phyloP scores from a whole-genome alignment of 352 stramenopile genomes.

The Aphanomyces euteiches region DNA sequence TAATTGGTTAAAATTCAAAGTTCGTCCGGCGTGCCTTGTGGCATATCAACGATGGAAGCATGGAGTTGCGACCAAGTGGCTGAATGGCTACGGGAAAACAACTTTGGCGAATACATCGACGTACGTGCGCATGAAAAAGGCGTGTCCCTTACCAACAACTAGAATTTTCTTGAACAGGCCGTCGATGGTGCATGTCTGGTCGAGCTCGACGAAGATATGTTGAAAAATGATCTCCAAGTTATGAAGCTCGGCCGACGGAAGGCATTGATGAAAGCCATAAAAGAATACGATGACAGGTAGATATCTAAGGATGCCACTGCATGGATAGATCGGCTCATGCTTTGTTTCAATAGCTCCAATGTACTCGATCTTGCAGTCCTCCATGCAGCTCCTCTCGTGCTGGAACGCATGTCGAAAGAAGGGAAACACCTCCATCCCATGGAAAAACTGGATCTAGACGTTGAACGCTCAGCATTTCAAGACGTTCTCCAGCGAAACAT shows the following conservation, averaged over 20 bases:
- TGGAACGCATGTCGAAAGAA: slow-evolving; percentile 42
- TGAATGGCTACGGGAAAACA: slow-evolving; percentile 38
- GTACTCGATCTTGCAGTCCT: slow-evolving; percentile 74
- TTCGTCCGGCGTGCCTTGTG: neutral
- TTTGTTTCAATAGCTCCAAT: slow-evolving; percentile 32
- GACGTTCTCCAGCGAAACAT: slow-evolving; percentile 38
- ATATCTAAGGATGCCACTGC: neutral
- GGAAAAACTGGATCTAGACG: slow-evolving; percentile 78
- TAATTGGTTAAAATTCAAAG: slow-evolving; percentile 17
- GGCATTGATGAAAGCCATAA: slow-evolving; percentile 11
- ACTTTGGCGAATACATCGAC: slow-evolving; percentile 38
- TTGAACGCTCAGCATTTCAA: slow-evolving; percentile 64
- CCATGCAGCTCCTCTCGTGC: slow-evolving; percentile 73
- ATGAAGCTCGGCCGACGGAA: neutral
- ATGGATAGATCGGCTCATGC: too few species aligned
- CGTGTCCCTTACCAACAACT: neutral
- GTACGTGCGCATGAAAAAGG: slow-evolving; percentile 7
- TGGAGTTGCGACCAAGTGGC: slow-evolving; percentile 44
- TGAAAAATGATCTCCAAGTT: slow-evolving; percentile 14
- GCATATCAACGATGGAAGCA: slow-evolving; percentile 20
- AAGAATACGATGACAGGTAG: slow-evolving; percentile 22
- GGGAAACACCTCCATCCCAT: slow-evolving; percentile 64
- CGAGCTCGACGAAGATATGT: slow-evolving; percentile 12
- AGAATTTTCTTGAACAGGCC: slow-evolving; percentile 50
- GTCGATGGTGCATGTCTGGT: slow-evolving; percentile 10